phyloP scores from a whole-genome alignment of 2,329 filamentous ascomycete species.

The Phialophora chinensis region DNA sequence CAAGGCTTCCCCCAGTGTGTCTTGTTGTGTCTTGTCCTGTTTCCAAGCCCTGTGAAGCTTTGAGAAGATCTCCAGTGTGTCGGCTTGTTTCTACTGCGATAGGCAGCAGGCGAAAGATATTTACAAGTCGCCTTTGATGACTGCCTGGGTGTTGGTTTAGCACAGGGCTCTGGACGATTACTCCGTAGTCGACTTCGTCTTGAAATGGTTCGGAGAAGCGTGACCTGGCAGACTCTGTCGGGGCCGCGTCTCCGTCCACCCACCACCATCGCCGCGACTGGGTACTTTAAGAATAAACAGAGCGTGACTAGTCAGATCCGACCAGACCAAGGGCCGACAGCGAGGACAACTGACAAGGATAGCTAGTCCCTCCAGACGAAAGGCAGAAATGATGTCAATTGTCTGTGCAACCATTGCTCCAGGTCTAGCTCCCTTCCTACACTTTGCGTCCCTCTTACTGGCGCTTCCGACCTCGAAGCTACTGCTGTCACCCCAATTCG shows the following conservation, averaged over 20 bases:
- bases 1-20: constrained; percentile 10
- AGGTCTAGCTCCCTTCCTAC: neutral
- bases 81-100: neutral
- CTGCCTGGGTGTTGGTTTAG: neutral
- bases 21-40: constrained; percentile 8
- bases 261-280: neutral
- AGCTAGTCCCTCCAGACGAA: neutral
- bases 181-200: neutral
- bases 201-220: neutral
- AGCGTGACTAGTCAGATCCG: neutral
- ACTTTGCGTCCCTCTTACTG: neutral
- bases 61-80: neutral
- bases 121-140: neutral
- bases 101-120: neutral
- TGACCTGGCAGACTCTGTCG: neutral
- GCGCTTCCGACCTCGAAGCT: constrained; percentile 5
- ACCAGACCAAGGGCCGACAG: neutral
- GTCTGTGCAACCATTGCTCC: neutral
- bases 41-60: constrained; percentile 16
- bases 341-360: neutral
- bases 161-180: neutral
- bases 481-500: constrained; percentile 1
- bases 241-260: neutral
- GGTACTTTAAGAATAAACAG: neutral
- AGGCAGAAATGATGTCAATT: neutral